phyloP scores from a whole-genome alignment of 2,329 filamentous ascomycete genomes.

The Neospermospora avenae region DNA sequence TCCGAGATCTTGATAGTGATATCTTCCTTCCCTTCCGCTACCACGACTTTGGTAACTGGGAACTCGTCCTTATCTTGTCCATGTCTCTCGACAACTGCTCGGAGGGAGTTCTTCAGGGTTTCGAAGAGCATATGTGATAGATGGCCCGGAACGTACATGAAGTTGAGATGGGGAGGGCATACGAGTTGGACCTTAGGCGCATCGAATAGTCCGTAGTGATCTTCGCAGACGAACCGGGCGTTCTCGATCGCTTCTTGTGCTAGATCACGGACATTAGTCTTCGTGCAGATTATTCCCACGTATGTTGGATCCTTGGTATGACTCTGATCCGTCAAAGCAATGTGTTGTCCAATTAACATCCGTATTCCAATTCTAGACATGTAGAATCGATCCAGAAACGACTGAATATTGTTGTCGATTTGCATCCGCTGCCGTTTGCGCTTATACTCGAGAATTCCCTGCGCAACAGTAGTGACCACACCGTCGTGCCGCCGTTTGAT shows the following conservation, averaged over 20 bases:
- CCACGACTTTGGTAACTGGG: slow-evolving; percentile 94
- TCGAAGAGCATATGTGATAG: slow-evolving; percentile 99
- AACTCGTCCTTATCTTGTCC: slow-evolving; percentile 95
- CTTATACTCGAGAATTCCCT: slow-evolving; percentile 98
- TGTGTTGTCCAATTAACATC: slow-evolving; percentile 98
- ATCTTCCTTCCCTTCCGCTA: slow-evolving; percentile 95
- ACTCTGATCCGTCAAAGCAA: slow-evolving; percentile 90
- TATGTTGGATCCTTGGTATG: slow-evolving; percentile 88
- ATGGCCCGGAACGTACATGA: slow-evolving; percentile 99
- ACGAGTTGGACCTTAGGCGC: slow-evolving; percentile 95
- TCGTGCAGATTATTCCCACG: slow-evolving; percentile 98
- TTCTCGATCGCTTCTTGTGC: slow-evolving; percentile 98
- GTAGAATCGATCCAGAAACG: slow-evolving; percentile 98
- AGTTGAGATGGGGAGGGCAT: slow-evolving; percentile 89
- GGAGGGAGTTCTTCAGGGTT: slow-evolving; percentile 95
- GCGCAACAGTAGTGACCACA: slow-evolving; percentile 96
- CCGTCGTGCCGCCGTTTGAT: slow-evolving; percentile 97
- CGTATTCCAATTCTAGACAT: slow-evolving; percentile 99
- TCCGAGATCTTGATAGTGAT: slow-evolving; percentile 99
- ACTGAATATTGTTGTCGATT: slow-evolving; percentile 95
- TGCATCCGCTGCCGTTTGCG: slow-evolving; percentile 94
- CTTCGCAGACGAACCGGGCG: slow-evolving; percentile 97
- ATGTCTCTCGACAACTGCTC: slow-evolving; percentile 93
- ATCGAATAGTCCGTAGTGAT: slow-evolving; percentile 96
- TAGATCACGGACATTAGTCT: slow-evolving; percentile 92